Evolutionary conservation across 2,329 filamentous ascomycete species (phyloP).

Genomic region (Aspergillus viridinutans): DNA sequence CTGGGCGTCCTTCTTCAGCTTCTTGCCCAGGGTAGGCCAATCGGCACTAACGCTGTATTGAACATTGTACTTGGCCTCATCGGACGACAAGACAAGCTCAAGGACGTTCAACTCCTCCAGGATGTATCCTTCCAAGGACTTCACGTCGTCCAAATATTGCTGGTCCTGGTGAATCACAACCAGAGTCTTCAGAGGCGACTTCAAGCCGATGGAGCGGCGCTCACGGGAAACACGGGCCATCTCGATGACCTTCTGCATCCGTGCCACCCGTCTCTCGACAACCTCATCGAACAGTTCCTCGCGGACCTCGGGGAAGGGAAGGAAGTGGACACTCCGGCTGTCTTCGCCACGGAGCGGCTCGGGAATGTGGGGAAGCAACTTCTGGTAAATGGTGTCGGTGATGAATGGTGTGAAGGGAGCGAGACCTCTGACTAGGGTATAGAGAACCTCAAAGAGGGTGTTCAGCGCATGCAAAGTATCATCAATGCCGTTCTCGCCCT

Average conservation of each 20-base stretch:
- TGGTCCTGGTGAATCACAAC: slow-evolving; percentile 82
- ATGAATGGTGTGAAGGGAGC: slow-evolving; percentile 96
- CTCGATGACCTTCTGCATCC: slow-evolving; percentile 96
- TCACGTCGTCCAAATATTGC: slow-evolving; percentile 80
- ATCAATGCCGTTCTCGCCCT: slow-evolving; percentile 79
- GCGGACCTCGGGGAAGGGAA: slow-evolving; percentile 82
- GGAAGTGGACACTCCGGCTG: slow-evolving; percentile 83
- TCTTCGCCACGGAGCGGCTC: slow-evolving; percentile 66
- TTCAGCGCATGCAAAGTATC: slow-evolving; percentile 90
- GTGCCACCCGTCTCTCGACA: slow-evolving; percentile 78
- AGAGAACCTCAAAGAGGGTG: slow-evolving; percentile 89
- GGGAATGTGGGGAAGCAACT: slow-evolving; percentile 76
- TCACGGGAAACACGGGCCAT: slow-evolving; percentile 82
- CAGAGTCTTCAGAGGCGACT: slow-evolving; percentile 84
- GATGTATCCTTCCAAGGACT: slow-evolving; percentile 82
- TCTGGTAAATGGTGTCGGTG: slow-evolving; percentile 88
- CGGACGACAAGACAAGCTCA: slow-evolving; percentile 75
- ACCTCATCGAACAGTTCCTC: slow-evolving; percentile 81
- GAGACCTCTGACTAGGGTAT: slow-evolving; percentile 78
- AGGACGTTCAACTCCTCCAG: slow-evolving; percentile 87
- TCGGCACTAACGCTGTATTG: slow-evolving; percentile 87
- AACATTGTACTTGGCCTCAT: slow-evolving; percentile 88
- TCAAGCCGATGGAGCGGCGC: slow-evolving; percentile 76
- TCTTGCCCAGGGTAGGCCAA: slow-evolving; percentile 93
- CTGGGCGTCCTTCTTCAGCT: slow-evolving; percentile 90